phyloP scores from a whole-genome alignment of 371 early-diverging fungal genomes.

The Umbelopsis sp. region DNA sequence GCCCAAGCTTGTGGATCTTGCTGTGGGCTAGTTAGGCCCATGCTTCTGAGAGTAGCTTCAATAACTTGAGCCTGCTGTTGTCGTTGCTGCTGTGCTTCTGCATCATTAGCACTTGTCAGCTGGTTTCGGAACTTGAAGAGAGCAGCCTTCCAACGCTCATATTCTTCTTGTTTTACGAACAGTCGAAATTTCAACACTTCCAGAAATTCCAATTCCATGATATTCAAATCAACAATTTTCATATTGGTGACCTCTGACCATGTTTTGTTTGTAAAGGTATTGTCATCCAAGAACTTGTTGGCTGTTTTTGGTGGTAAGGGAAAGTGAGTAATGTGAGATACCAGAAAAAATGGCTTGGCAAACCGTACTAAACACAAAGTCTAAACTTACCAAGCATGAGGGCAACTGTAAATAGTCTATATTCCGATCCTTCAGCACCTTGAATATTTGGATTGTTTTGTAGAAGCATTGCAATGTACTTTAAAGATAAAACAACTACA shows the following conservation, averaged over 20 bases:
- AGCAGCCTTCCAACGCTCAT: constrained; percentile 39
- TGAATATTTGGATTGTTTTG: constrained; percentile 65
- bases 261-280: constrained; percentile 73
- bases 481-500: constrained; percentile 60
- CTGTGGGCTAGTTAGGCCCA: constrained; percentile 35
- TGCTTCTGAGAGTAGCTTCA: constrained; percentile 45
- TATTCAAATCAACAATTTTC: constrained; percentile 65
- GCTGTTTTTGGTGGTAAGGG: constrained; percentile 32
- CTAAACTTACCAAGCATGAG: constrained; percentile 60
- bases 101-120: constrained; percentile 33
- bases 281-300: constrained; percentile 72
- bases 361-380: not conserved
- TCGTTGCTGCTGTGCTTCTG: constrained; percentile 33
- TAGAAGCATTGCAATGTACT: constrained; percentile 66
- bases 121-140: constrained; percentile 40
- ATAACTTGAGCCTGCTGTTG: constrained; percentile 34
- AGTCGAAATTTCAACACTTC: constrained; percentile 62
- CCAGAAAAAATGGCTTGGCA: too few species aligned
- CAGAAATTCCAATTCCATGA: constrained; percentile 75
- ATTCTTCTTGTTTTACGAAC: constrained; percentile 65
- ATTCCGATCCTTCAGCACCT: constrained; percentile 77
- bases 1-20: constrained; percentile 35
- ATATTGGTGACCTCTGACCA: constrained; percentile 74
- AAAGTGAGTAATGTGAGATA: not conserved
- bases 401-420: constrained; percentile 77